These are phyloP conservation scores for Adansonia gregorii DNA, from an alignment of 441 rosid genomes.

Conservation along the genomic window DNA sequence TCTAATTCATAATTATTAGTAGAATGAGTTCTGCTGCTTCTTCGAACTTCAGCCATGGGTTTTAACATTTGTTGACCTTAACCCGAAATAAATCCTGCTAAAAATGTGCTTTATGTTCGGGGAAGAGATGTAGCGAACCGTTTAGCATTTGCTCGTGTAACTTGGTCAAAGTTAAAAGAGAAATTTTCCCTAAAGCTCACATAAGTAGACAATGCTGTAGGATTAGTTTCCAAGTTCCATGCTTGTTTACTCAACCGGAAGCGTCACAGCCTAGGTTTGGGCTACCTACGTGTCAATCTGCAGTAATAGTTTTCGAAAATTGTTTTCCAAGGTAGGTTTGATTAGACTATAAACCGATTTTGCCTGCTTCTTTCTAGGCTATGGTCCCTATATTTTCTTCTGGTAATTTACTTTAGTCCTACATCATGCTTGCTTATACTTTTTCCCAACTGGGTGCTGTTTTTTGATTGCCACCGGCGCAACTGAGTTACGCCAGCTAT, in stretches of 20 bases:
- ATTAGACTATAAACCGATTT: too few species aligned
- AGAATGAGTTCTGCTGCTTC: not conserved
- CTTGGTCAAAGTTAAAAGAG: not conserved
- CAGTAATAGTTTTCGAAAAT: too few species aligned
- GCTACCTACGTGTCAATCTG: too few species aligned
- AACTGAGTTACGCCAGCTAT: too few species aligned
- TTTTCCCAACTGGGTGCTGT: not conserved
- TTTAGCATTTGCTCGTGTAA: not conserved
- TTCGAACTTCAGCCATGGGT: not conserved
- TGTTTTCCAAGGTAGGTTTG: too few species aligned
- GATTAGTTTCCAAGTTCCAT: not conserved
- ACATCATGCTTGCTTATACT: not conserved
- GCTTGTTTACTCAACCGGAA: not conserved
- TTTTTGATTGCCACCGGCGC: not conserved
- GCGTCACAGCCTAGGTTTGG: too few species aligned
- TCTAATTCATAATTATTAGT: not conserved
- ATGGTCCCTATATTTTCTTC: not conserved
- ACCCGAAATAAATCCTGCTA: not conserved
- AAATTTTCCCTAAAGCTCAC: not conserved
- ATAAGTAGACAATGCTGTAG: not conserved
- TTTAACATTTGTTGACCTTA: slow-evolving; percentile 7
- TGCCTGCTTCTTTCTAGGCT: not conserved
- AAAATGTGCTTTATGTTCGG: too few species aligned
- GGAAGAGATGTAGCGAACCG: not conserved
- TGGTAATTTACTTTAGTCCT: not conserved